Evolutionary conservation across 2,329 filamentous ascomycete species (phyloP).

Genomic region (Verticillium dahliae): DNA sequence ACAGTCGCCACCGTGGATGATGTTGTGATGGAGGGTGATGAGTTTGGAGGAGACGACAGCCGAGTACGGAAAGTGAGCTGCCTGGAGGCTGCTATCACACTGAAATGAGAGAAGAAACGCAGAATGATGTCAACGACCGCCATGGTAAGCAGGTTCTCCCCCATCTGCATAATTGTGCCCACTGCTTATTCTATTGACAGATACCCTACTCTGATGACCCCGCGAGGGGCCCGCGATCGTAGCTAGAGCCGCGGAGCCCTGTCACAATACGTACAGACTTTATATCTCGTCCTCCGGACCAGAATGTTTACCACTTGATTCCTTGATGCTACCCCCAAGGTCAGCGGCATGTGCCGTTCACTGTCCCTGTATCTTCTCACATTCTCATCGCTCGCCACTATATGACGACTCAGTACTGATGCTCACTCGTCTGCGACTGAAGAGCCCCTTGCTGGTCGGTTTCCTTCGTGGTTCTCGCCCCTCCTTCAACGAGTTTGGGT

Average conservation of each 20-base stretch:
- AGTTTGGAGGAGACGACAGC: slow-evolving; percentile 26
- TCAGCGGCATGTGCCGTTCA: not conserved
- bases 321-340: not conserved
- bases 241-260: not conserved
- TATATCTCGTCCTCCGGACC: not conserved
- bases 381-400: not conserved
- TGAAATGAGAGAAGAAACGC: slow-evolving; percentile 28
- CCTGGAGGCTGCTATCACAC: slow-evolving; percentile 40
- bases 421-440: not conserved
- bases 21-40: slow-evolving; percentile 38
- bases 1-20: slow-evolving; percentile 64
- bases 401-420: slow-evolving; percentile 1
- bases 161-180: not conserved
- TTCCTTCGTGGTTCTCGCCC: not conserved
- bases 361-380: too few species aligned
- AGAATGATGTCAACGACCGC: not conserved
- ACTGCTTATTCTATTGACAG: not conserved
- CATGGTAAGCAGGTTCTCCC: not conserved
- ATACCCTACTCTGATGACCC: not conserved
- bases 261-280: too few species aligned
- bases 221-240: not conserved
- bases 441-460: not conserved
- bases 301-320: not conserved
- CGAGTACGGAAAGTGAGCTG: slow-evolving; percentile 43
- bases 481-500: slow-evolving; percentile 13